A percentile compares a stretch with the other conserved stretches of the same genome.
Evolutionary conservation across 495 filamentous ascomycete species (phyloP).

Genomic region (Cenococcum geophilum): DNA sequence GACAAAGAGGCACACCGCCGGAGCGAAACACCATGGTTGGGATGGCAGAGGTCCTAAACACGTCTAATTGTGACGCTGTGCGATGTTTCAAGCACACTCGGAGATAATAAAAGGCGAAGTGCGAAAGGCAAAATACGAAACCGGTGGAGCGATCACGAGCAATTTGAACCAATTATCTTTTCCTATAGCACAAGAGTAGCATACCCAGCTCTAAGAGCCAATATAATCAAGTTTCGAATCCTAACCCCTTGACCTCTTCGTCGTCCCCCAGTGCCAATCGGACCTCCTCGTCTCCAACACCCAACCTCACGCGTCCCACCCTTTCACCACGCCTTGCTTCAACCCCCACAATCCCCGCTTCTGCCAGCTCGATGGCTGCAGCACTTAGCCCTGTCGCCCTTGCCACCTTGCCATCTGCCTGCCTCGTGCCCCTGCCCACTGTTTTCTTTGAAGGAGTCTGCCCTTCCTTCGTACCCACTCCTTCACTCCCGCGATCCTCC

Average conservation of each 20-base stretch:
- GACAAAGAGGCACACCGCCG: too few species aligned
- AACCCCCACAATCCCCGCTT: conserved; percentile 77
- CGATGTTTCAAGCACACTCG: neutral
- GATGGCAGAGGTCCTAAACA: neutral
- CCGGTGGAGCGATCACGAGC: neutral
- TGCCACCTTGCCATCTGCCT: conserved; percentile 35
- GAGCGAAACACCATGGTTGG: too few species aligned
- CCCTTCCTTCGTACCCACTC: conserved; percentile 4
- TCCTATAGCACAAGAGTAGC: neutral
- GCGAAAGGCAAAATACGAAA: neutral
- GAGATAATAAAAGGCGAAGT: neutral
- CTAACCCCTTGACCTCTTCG: conserved; percentile 72
- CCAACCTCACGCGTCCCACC: conserved; percentile 76
- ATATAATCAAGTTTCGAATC: conserved; percentile 31
- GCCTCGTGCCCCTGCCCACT: conserved; percentile 24
- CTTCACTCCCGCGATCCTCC: conserved; percentile 4
- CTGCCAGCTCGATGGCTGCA: conserved; percentile 74
- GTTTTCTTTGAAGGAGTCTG: neutral
- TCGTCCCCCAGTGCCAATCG: conserved; percentile 83
- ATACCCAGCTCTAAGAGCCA: neutral
- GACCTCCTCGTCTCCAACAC: conserved; percentile 85
- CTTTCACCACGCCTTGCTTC: conserved; percentile 74
- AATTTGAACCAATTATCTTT: neutral
- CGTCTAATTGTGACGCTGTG: neutral
- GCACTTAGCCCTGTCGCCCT: conserved; percentile 61